These are phyloP conservation scores for Heterobasidion parviporum DNA, from an alignment of 1,284 basidiomycete species.

Conservation along the genomic window DNA sequence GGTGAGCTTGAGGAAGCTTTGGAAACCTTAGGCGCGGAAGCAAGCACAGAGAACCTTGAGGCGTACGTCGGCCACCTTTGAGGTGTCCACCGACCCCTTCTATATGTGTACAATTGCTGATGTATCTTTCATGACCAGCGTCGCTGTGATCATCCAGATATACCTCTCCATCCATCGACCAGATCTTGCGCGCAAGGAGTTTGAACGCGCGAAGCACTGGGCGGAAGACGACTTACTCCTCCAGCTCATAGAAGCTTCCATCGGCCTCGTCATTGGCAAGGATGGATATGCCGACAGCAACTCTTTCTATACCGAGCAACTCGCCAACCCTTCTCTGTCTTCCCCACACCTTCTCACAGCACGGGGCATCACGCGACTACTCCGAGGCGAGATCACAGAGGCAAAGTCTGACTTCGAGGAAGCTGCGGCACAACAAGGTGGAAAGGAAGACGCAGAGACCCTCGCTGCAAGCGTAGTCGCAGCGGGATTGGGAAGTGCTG, in stretches of 20 bases:
- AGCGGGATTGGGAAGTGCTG: conserved; percentile 47
- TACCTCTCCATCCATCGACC: conserved; percentile 80
- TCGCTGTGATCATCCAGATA: conserved; percentile 76
- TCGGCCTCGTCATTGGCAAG: conserved; percentile 75
- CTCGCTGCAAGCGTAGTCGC: conserved; percentile 65
- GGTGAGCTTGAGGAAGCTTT: conserved; percentile 88
- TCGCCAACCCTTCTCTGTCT: conserved; percentile 76
- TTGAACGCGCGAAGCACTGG: conserved; percentile 74
- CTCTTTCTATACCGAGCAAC: conserved; percentile 90
- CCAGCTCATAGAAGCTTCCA: conserved; percentile 84
- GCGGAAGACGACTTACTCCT: conserved; percentile 87
- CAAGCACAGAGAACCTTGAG: conserved; percentile 72
- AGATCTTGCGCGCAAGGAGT: conserved; percentile 82
- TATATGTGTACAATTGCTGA: not conserved
- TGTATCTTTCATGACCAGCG: conserved; percentile 32
- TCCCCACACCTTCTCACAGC: conserved; percentile 72
- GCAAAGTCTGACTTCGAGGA: conserved; percentile 83
- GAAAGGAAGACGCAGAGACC: conserved; percentile 53
- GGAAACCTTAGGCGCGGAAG: conserved; percentile 70
- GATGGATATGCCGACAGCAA: conserved; percentile 63
- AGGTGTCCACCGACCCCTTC: not conserved
- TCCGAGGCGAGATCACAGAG: conserved; percentile 74
- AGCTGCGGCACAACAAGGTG: conserved; percentile 50
- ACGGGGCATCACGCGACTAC: conserved; percentile 76
- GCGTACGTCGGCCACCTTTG: conserved; percentile 50